phyloP scores from a whole-genome alignment of 495 filamentous ascomycete species.

The Penicillium silybi region DNA sequence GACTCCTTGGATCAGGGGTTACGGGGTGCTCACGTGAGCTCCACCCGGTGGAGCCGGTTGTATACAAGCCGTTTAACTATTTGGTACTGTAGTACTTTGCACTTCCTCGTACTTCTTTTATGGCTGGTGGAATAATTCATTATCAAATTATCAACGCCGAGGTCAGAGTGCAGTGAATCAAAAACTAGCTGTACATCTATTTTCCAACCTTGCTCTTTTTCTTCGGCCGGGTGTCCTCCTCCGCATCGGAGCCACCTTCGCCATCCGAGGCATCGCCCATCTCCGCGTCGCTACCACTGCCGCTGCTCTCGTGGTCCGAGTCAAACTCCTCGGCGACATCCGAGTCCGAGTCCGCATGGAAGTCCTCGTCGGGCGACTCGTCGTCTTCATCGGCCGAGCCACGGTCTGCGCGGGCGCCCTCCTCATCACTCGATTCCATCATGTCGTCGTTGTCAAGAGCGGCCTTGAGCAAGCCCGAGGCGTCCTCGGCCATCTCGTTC shows the following conservation, averaged over 20 bases:
- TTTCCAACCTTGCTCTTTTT: conserved; percentile 62
- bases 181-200: conserved; percentile 25
- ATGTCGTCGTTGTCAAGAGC: conserved; percentile 75
- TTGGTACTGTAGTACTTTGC: neutral
- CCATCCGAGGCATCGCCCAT: conserved; percentile 56
- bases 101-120: neutral
- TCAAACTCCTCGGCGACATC: conserved; percentile 98
- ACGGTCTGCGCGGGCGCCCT: conserved; percentile 64
- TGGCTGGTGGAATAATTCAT: neutral
- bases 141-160: neutral
- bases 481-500: conserved; percentile 83
- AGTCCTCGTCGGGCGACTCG: conserved; percentile 93
- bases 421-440: conserved; percentile 81
- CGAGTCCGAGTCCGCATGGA: conserved; percentile 83
- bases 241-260: conserved; percentile 38
- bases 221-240: conserved; percentile 55
- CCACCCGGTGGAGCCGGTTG: conserved; percentile 4
- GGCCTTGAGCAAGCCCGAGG: conserved; percentile 35
- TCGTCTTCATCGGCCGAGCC: conserved; percentile 95
- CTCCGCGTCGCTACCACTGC: conserved; percentile 60
- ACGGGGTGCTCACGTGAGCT: conserved; percentile 17
- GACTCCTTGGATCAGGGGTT: conserved; percentile 24
- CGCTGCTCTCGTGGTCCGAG: conserved; percentile 80
- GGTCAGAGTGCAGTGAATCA: conserved; percentile 5
- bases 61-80: neutral